Evolutionary conservation across 768 basidiomycete genomes (phyloP), one percentile per base, ranked within the genome.

Genomic region (Pleurotus ostreatus): DNA sequence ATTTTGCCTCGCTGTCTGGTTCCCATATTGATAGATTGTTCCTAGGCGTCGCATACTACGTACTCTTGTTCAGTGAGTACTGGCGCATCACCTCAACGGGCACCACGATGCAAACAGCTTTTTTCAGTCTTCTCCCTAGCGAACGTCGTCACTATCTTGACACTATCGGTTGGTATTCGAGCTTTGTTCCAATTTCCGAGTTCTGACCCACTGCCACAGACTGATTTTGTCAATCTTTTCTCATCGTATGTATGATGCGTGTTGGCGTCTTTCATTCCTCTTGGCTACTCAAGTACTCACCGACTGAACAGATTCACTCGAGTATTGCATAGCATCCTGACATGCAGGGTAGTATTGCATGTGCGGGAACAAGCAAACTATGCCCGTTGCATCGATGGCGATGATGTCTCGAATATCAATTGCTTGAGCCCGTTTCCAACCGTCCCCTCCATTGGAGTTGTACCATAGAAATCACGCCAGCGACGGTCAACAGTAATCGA

Each of bases 101-200:
- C 25, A 38, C 7, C 26, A 9, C 15, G 38, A 49, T 7, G 9
- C 15, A 30, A 15, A 16, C 38, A 23, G 23, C 15, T n/a, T 16
- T 16, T 23, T n/a, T 7, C 12, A 53, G 51, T 41, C 34, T 39
- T 53, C 18, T 53, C 51, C 39, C 5, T 53, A 7, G 23, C 23
- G 51, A 53, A 53, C 38, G 37, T 53, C 39, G 51, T 53, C 16
- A 38, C 41, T n/a, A 53, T 53, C 9, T 13, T 53, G 39, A 53
- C 37, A 25, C 23, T 53, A 41, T 37, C 51, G 16, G 51, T 41
- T 20, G 20, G 51, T 53, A 15, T 40, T 11, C 51, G 15, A 8
- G 38, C 16, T 12, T n/a, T 53, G 16, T 12, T 4, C 7, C 3
- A n/a, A 22, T 20, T 38, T 38, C 8, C 6, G 38, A 13, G 51